Conservation (phyloP, 345 rosid genomes). For the Limnanthes douglasii region DNA sequence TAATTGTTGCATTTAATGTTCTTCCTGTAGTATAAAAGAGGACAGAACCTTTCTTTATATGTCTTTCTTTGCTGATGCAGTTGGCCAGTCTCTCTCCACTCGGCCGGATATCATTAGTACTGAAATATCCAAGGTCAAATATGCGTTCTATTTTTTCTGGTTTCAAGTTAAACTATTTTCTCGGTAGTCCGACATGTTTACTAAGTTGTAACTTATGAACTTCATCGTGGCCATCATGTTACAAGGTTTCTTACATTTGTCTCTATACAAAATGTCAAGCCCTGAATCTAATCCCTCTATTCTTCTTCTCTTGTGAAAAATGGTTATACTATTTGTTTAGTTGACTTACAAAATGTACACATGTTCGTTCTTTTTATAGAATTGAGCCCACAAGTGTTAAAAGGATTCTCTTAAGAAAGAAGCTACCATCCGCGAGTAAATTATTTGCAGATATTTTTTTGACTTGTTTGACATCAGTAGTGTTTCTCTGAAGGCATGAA, state of each 20-base stretch:
- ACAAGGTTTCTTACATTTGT: neutral
- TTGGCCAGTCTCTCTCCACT: constrained; percentile 96
- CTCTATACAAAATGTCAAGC: neutral
- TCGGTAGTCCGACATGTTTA: neutral
- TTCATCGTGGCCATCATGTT: too few relatives aligned
- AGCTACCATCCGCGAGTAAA: too few relatives aligned
- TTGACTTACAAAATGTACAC: neutral
- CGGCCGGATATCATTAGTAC: constrained; percentile 90
- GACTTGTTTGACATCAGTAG: too few relatives aligned
- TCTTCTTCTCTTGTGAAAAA: neutral
- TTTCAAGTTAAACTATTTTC: neutral
- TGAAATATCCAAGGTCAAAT: constrained; percentile 76
- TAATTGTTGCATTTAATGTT: constrained; percentile 13
- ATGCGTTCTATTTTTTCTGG: neutral
- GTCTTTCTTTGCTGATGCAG: constrained; percentile 55
- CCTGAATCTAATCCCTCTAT: too few relatives aligned
- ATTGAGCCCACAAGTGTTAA: too few relatives aligned
- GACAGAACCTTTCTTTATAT: too few relatives aligned
- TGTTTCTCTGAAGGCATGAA: too few relatives aligned
- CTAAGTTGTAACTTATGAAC: neutral
- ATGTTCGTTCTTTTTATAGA: too few relatives aligned
- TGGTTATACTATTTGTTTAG: neutral
- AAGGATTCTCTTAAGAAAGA: too few relatives aligned
- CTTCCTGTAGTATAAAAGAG: too few relatives aligned
- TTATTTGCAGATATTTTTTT: too few relatives aligned